Evolutionary conservation across 208 protist species (phyloP).

Genomic region (Trichomonas tenax): DNA sequence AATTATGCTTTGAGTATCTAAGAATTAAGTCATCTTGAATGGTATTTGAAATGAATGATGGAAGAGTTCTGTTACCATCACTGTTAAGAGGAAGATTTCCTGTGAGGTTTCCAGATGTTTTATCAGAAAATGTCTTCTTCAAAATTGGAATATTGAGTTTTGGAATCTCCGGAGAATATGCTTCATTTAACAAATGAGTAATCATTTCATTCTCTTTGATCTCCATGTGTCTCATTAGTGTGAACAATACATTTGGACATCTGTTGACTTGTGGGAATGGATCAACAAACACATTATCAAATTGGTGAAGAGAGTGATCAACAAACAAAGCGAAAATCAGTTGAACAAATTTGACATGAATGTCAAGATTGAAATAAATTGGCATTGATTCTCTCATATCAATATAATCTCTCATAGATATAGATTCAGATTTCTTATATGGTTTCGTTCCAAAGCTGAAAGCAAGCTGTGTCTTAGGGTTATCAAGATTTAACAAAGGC

Average conservation of each 20-base stretch:
- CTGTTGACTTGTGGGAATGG: not conserved
- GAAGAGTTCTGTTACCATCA: not conserved
- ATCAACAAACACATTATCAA: not conserved
- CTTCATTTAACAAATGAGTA: not conserved
- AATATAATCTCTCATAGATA: not conserved
- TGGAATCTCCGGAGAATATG: not conserved
- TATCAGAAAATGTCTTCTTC: not conserved
- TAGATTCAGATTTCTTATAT: not conserved
- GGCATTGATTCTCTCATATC: not conserved
- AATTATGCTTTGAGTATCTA: not conserved
- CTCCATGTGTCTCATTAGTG: not conserved
- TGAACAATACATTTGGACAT: not conserved
- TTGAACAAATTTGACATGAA: not conserved
- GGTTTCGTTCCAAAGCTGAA: not conserved
- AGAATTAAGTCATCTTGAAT: not conserved
- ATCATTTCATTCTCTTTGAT: not conserved
- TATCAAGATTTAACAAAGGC: not conserved
- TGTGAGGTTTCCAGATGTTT: not conserved
- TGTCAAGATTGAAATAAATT: not conserved
- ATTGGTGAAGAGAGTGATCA: not conserved
- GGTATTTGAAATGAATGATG: not conserved
- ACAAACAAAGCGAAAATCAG: not conserved
- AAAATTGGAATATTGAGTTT: not conserved
- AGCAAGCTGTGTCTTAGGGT: not conserved
- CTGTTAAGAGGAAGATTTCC: not conserved